Base-by-base conservation (phyloP, 2,329 filamentous ascomycete genomes). In the Proliferodiscus dingleyae region DNA sequence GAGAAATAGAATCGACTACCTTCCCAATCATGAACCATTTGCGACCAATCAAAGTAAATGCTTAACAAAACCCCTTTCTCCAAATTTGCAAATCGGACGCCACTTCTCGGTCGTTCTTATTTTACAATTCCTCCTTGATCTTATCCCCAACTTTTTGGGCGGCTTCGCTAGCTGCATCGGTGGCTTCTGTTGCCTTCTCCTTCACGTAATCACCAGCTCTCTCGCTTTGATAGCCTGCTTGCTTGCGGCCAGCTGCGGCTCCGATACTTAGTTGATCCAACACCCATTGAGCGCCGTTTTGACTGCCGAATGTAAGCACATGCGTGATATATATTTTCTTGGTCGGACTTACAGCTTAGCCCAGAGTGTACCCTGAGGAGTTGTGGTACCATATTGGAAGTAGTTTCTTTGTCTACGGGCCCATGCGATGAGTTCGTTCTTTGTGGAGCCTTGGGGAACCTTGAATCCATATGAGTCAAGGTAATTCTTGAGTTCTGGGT, bases 391-490 rank as follows among this genome's bases (percentile, higher is more conserved):
- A 58, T 90, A 87, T 59, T 77, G 78, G 72, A 89, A 91, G 65
- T 84, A 89, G 18, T 83, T 86, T 18, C 79, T 75, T 58, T 89
- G 83, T 64, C 82, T 83, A 55, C 85, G 81, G 13, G 84, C 87
- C 48, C 80, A 72, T 7, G 85, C 84, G 50, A 80, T 78, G 16
- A 91, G 72, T 61, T 89, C 76, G 49, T 90, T 84, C 45, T 56
- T 60, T 24, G 47, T 57, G n/a, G 57, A 59, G 5, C 51, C 61
- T 53, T 64, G 60, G 36, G 57, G 59, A 30, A 59, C 59, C 2
- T 53, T 47, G 32, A 91, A 70, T 29, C 87, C 87, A 53, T 89
- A 91, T 51, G 80, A 85, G 62, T 91, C 87, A 5, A 91, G 77
- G 60, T 90, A 91, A 1, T 78, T 70, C 72, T 91, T 90, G 51